Base-by-base conservation (phyloP, 495 filamentous ascomycete species). In the Pseudevernia furfuracea region DNA sequence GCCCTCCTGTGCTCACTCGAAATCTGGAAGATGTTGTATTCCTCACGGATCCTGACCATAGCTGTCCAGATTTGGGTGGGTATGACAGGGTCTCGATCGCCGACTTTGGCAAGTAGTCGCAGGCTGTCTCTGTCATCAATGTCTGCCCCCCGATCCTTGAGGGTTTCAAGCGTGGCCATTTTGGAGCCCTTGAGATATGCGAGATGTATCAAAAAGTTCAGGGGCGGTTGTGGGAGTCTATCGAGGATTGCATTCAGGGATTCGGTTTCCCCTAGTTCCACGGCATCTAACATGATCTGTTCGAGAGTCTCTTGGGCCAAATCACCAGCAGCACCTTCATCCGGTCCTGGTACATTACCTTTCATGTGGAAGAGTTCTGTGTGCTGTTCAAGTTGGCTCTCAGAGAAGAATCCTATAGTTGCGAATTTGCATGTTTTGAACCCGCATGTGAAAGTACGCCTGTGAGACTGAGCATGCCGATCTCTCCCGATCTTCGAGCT, bases 201-300 rank as follows among this genome's bases (percentile, higher is more conserved):
- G n/a, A 61, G 15, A 44, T 61, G 59, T n/a, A 61, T 49, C 17
- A 61, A 44, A 17, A 61, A 44, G 30, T 61, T 61, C 39, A 61
- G 41, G 14, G 59, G 59, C 28, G 59, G 25, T 61, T 61, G 41
- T 12, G 6, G 11, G 28, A 61, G 17, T 25, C 30, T 43, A 34
- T 61, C 59, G 25, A 61, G 43, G 17, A 61, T 41, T n/a, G 23
- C 15, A 12, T 48, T 25, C 5, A 61, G 36, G 41, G 43, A 61
- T 6, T 61, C 59, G 17, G 43, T 49, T 5, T 61, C 41, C 49
- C 59, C 59, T 6, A 61, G 12, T 10, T 61, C 59, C 41, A 61
- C 28, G 32, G 59, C 39, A 61, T 61, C 59, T 38, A 61, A 46
- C 41, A 61, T 41, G 36, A 44, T 44, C 39, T 61, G 59, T 34